phyloP scores from a whole-genome alignment of 2,329 filamentous ascomycete genomes.

The Botrytis squamosa region DNA sequence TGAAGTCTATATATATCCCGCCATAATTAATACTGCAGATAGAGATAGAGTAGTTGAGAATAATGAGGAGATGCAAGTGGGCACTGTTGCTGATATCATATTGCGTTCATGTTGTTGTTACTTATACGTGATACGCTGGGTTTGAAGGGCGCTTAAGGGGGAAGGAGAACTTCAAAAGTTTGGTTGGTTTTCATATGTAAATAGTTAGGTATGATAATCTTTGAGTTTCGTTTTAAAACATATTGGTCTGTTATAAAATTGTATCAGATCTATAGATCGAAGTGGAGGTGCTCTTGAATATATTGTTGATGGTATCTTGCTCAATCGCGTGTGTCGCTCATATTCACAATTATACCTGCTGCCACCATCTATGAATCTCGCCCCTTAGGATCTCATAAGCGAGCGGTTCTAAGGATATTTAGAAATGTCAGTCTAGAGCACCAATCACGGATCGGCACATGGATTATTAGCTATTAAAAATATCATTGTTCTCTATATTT shows the following conservation, averaged over 20 bases:
- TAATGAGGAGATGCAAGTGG: too few species aligned
- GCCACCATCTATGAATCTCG: background rate
- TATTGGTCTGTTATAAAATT: rapidly evolving
- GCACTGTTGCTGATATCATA: background rate
- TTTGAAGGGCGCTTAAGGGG: rapidly evolving
- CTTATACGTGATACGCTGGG: background rate
- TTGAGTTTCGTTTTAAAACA: rapidly evolving
- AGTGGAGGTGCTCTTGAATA: background rate
- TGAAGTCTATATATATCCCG: too few species aligned
- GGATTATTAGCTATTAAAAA: background rate
- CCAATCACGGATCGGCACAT: background rate
- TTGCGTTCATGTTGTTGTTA: background rate
- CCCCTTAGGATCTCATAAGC: background rate
- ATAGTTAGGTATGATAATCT: rapidly evolving
- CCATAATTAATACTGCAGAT: too few species aligned
- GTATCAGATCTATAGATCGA: background rate
- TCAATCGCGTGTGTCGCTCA: background rate
- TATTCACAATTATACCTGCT: background rate
- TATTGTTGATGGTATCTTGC: background rate
- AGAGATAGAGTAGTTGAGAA: too few species aligned
- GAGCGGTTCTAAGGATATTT: background rate
- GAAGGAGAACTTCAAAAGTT: background rate
- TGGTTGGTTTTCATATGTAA: rapidly evolving
- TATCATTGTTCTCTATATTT: background rate
- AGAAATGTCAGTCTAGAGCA: background rate